Evolutionary conservation across 495 filamentous ascomycete species (phyloP), one percentile per base, ranked within the genome.

Genomic region (Hyaloscypha finlandica): DNA sequence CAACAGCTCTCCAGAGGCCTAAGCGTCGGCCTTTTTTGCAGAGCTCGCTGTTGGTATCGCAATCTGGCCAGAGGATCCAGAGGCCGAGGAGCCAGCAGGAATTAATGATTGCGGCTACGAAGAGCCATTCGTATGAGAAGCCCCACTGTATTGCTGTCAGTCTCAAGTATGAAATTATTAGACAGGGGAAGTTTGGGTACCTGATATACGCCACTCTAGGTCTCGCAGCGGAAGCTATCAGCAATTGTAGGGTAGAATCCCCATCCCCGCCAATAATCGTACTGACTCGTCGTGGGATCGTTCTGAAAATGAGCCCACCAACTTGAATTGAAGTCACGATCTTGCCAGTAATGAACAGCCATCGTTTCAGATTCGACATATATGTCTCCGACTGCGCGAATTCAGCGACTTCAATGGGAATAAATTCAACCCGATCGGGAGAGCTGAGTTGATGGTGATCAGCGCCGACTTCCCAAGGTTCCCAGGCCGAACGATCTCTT

Each of bases 81-180:
- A 63, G 52, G 33, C 59, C 59, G 8, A 67, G 39, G 1, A 61
- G 35, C 58, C 58, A 62, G 31, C n/a, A 22, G 6, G 20, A 33
- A 25, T 67, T 67, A 2, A 67, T n/a, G 30, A 56, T 32, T n/a
- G 35, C 39, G 25, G 35, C 33, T 6, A 67, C 9, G n/a, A 63
- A 57, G 35, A 68, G 59, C 59, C 59, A 68, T 58, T 62, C 65
- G 51, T 20, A 63, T 32, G 65, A 68, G 59, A 68, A 68, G n/a
- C 65, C 65, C 65, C 65, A 66, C 64, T 65, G 51, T 52, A 11
- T 16, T 25, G 4, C 35, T 25, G 56, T 33, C 8, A 59, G 56
- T 19, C n/a, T 4, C 4, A 35, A 59, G 56, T 31, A 2, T 52
- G 37, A 20, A 32, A 8, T 29, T 2, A 19, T 31, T 30, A 8